Evolutionary conservation across 164 flowering plant genomes (phyloP).

Genomic region (Malania oleifera): DNA sequence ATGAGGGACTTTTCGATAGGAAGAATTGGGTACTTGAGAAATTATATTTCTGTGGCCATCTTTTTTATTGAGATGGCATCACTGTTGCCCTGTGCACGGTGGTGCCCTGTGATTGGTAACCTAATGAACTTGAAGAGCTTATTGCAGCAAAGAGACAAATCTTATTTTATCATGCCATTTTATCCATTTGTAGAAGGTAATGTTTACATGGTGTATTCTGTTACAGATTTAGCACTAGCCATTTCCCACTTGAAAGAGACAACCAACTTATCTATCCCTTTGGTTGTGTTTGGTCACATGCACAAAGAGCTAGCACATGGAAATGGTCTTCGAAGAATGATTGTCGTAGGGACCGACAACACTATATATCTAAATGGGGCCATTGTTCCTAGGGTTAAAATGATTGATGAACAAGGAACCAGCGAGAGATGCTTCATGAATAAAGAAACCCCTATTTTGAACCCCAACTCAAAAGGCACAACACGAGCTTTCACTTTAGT

Average conservation of each 20-base stretch:
- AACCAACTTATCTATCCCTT: conserved; percentile 35
- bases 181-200: background rate
- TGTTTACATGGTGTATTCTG: conserved; percentile 10
- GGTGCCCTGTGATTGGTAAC: background rate
- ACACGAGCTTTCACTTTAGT: conserved; percentile 60
- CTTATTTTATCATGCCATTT: background rate
- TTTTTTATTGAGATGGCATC: background rate
- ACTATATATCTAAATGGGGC: conserved; percentile 78
- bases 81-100: background rate
- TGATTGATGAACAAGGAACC: conserved; percentile 19
- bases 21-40: background rate
- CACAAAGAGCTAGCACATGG: conserved; percentile 69
- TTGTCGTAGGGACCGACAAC: conserved; percentile 49
- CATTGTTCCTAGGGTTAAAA: conserved; percentile 69
- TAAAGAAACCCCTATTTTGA: conserved; percentile 3
- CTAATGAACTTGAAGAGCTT: background rate
- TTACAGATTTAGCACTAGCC: conserved; percentile 73
- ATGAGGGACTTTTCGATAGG: too few species aligned
- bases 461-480: conserved; percentile 28
- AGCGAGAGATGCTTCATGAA: conserved; percentile 8
- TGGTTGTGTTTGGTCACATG: conserved; percentile 95
- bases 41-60: background rate
- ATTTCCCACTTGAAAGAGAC: conserved; percentile 50
- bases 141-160: background rate
- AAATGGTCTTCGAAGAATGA: conserved; percentile 64